Conservation (phyloP, 2,329 filamentous ascomycete genomes). For the Zelopaecilomyces penicillatus region DNA sequence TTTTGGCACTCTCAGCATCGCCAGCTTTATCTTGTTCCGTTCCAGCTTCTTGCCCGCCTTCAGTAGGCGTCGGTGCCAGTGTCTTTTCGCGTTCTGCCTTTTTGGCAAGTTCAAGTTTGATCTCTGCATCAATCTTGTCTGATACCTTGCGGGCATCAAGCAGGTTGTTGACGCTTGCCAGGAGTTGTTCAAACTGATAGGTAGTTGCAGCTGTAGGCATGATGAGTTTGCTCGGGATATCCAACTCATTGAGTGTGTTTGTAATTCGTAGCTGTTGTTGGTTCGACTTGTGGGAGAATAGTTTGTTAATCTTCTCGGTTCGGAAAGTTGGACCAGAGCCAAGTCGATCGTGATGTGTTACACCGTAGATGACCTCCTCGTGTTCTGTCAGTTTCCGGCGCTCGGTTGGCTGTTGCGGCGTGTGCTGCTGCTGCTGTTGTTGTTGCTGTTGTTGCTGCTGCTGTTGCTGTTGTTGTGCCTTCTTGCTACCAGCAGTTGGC, state of each 20-base stretch:
- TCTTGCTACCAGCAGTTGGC: constrained; percentile 40
- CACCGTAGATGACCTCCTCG: constrained; percentile 73
- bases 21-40: constrained; percentile 4
- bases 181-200: constrained; percentile 61
- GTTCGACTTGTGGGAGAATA: constrained; percentile 67
- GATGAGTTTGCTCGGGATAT: constrained; percentile 59
- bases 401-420: constrained; percentile 36
- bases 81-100: constrained; percentile 43
- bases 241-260: constrained; percentile 62
- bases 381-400: constrained; percentile 64
- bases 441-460: constrained; percentile 33
- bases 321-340: constrained; percentile 84
- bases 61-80: constrained; percentile 6
- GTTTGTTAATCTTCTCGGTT: constrained; percentile 71
- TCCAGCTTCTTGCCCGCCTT: background rate
- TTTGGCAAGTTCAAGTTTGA: constrained; percentile 51
- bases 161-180: constrained; percentile 58
- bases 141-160: constrained; percentile 66
- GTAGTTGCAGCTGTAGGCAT: constrained; percentile 70
- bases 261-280: constrained; percentile 69
- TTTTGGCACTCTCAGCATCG: constrained; percentile 10
- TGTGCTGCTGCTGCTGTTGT: constrained; percentile 14
- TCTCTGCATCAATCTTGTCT: constrained; percentile 69
- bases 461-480: constrained; percentile 31
- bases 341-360: constrained; percentile 77